Evolutionary conservation across 441 rosid species (phyloP), one percentile per base, ranked within the genome.

Genomic region (Syzygium syzygioides): DNA sequence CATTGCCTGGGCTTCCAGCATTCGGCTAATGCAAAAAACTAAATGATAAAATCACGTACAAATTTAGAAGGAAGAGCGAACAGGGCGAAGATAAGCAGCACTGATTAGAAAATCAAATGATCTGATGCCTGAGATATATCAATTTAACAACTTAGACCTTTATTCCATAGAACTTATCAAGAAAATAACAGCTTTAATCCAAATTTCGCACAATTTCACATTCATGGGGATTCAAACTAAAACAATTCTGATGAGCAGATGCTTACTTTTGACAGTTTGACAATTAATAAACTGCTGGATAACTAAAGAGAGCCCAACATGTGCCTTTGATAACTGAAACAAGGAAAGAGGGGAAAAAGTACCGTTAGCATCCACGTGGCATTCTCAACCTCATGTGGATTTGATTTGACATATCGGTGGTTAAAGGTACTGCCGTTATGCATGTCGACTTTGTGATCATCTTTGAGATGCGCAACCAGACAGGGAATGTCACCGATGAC

Each of bases 341-440:
- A 60, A 71, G n/a, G 28, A 87, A 68, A 64, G 53, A 20, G 90
- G 54, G 37, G 76, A 54, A 86, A 84, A 32, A 64, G 50, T 93
- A 95, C 96, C 95, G 98, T 96, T 62, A 94, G 91, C 98, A 96
- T 95, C 97, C 98, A 94, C 34, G 97, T 95, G n/a, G 98, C 98
- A 86, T 95, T 96, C 93, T 94, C 97, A 45, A 94, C 97, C 90
- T 95, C 98, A 68, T 94, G 96, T 3, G 98, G 96, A 92, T 96
- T 96, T 55, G 97, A 93, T 83, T 96, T 96, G 76, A 95, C 97
- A 87, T 95, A 96, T 14, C 96, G 95, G 89, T 95, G 98, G 88
- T 96, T 96, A 85, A 95, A 96, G 68, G 97, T 96, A 87, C 98
- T 93, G 53, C 98, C 98, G 86, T 85, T 93, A 83, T 96, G 98